Evolutionary conservation across 1,284 basidiomycete genomes (phyloP), one percentile per base, ranked within the genome.

Genomic region (Cryptococcus jaspeensis): DNA sequence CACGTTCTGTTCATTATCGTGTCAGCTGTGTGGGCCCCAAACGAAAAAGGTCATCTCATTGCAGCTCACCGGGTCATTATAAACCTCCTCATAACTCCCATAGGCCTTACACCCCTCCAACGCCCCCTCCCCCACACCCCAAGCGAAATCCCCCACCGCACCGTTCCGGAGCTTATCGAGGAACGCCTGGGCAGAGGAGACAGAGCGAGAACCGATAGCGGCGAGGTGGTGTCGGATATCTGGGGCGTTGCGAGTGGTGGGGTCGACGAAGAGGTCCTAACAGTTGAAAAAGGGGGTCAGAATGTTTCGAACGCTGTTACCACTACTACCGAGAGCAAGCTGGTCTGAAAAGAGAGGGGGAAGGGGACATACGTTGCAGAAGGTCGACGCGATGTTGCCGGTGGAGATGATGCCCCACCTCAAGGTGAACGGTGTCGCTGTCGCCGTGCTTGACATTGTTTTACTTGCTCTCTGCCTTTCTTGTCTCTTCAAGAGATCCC

Each of bases 1-100:
- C 13, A 90, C 85, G 45, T 87, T 76, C 87, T 89, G 58, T 58
- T 12, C 28, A 4, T 9, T n/a, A n/a, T n/a, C n/a, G n/a, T n/a
- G n/a, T n/a, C n/a, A n/a, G n/a, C n/a, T n/a, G n/a, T n/a, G n/a
- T n/a, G n/a, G n/a, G n/a, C n/a, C n/a, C n/a, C n/a, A n/a, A n/a
- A n/a, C n/a, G n/a, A n/a, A n/a, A n/a, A n/a, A n/a, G n/a, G n/a
- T n/a, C n/a, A n/a, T n/a, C n/a, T n/a, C n/a, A n/a, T n/a, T n/a
- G 37, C 16, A 23, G 56, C 49, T n/a, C 35, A 50, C 36, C 28
- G 81, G 79, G 71, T 92, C 87, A 11, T 81, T 79, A 64, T 86
- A 91, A 1, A 95, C 84, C 53, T 87, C 86, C 50, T 84, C 82
- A 69, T 96, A 95, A 20, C 81, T 83, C 13, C 88, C 90, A 64